Conservation (phyloP, 345 rosid genomes). For the Arabidopsis thaliana region DNA sequence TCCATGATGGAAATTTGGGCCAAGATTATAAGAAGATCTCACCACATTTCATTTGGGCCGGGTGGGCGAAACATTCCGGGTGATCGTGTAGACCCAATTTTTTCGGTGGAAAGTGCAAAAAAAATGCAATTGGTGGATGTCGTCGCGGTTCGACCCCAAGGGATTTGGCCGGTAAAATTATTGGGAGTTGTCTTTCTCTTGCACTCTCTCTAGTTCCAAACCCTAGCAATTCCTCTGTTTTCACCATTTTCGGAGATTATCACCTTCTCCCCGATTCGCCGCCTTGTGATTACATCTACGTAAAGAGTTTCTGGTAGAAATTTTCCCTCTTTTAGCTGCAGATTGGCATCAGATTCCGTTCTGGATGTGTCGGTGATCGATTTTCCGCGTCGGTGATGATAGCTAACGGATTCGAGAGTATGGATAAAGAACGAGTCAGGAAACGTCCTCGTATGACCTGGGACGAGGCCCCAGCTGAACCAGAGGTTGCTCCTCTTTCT, state of each 20-base stretch:
- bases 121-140: not conserved
- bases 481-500: constrained; percentile 53
- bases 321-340: constrained; percentile 35
- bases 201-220: constrained; percentile 9
- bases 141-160: constrained; percentile 15
- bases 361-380: constrained; percentile 22
- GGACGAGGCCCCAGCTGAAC: constrained; percentile 65
- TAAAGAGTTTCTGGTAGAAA: constrained; percentile 31
- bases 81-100: not conserved
- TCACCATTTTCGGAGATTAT: constrained; percentile 21
- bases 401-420: constrained; percentile 40
- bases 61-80: constrained; percentile 25
- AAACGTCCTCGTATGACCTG: constrained; percentile 76
- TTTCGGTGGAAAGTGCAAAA: not conserved
- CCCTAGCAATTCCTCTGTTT: constrained; percentile 26
- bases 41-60: not conserved
- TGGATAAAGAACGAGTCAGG: constrained; percentile 58
- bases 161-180: constrained; percentile 22
- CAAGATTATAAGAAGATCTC: not conserved
- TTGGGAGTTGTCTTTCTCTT: not conserved
- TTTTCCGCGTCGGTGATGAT: constrained; percentile 31
- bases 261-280: constrained; percentile 7
- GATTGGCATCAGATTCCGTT: constrained; percentile 23
- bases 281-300: not conserved
- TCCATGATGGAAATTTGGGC: constrained; percentile 10